These are phyloP conservation scores for Pseudogymnoascus sp. DNA, from an alignment of 2,329 filamentous ascomycete species.

Conservation along the genomic window DNA sequence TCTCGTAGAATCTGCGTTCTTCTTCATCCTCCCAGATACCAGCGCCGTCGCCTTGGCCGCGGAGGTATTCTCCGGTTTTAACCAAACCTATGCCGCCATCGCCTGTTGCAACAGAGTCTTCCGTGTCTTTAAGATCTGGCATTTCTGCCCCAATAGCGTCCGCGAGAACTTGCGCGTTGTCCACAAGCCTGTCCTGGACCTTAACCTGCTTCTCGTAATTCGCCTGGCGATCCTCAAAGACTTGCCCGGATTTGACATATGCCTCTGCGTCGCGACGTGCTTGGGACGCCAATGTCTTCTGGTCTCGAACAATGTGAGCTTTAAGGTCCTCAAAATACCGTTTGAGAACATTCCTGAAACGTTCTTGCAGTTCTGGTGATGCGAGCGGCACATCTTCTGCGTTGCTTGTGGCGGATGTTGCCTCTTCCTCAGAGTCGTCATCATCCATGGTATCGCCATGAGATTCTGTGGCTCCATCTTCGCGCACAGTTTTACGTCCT, in stretches of 20 bases:
- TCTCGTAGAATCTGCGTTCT: slow-evolving; percentile 95
- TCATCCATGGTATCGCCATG: slow-evolving; percentile 35
- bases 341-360: slow-evolving; percentile 75
- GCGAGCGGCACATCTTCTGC: slow-evolving; percentile 65
- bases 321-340: slow-evolving; percentile 94
- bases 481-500: slow-evolving; percentile 73
- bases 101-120: slow-evolving; percentile 54
- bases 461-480: slow-evolving; percentile 60
- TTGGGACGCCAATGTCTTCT: slow-evolving; percentile 78
- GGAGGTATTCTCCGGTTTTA: slow-evolving; percentile 86
- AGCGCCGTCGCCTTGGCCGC: slow-evolving; percentile 78
- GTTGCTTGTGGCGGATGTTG: slow-evolving; percentile 35
- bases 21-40: slow-evolving; percentile 99
- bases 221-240: slow-evolving; percentile 92
- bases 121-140: slow-evolving; percentile 82
- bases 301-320: slow-evolving; percentile 76
- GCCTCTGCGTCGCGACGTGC: slow-evolving; percentile 93
- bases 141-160: slow-evolving; percentile 85
- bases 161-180: slow-evolving; percentile 84
- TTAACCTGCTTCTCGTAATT: slow-evolving; percentile 94
- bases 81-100: slow-evolving; percentile 83
- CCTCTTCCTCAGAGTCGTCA: slow-evolving; percentile 42
- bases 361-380: slow-evolving; percentile 66
- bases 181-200: slow-evolving; percentile 77
- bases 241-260: slow-evolving; percentile 96